phyloP scores from a whole-genome alignment of 345 rosid genomes.

The Carallia brachiata region DNA sequence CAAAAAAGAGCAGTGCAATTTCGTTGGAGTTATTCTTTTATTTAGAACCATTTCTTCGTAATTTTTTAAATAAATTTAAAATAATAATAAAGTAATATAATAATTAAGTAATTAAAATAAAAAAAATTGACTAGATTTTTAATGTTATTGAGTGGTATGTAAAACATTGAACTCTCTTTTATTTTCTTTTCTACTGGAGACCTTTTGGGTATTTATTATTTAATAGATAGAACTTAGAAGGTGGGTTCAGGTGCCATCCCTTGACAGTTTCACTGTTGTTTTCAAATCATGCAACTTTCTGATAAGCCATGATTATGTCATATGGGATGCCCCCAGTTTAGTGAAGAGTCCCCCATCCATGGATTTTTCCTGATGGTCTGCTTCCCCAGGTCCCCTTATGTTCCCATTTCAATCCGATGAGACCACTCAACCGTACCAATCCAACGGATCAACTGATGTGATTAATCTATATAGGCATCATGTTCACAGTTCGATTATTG shows the following conservation, averaged over 20 bases:
- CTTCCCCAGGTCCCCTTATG: background rate
- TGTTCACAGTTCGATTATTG: background rate
- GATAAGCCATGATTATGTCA: background rate
- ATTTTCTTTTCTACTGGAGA: no score
- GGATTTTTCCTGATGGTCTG: slow-evolving; percentile 11
- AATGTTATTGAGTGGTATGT: no score
- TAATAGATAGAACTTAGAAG: background rate
- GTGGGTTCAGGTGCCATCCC: background rate
- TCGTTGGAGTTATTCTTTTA: background rate
- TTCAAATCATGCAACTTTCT: no score
- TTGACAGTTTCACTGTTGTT: background rate
- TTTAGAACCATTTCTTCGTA: no score
- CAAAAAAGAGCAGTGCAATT: background rate
- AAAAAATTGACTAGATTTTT: no score
- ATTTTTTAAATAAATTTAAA: no score
- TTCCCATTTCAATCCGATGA: slow-evolving; percentile 10
- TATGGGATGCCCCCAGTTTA: background rate
- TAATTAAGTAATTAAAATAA: no score
- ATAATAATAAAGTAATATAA: no score
- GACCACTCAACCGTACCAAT: slow-evolving; percentile 16
- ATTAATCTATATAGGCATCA: background rate
- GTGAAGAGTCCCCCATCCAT: slow-evolving; percentile 23
- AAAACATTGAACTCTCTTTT: no score
- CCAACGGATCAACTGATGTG: background rate
- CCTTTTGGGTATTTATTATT: no score